Evolutionary conservation across 2,329 filamentous ascomycete genomes (phyloP).

Genomic region (Fusarium tanahbumbuense): DNA sequence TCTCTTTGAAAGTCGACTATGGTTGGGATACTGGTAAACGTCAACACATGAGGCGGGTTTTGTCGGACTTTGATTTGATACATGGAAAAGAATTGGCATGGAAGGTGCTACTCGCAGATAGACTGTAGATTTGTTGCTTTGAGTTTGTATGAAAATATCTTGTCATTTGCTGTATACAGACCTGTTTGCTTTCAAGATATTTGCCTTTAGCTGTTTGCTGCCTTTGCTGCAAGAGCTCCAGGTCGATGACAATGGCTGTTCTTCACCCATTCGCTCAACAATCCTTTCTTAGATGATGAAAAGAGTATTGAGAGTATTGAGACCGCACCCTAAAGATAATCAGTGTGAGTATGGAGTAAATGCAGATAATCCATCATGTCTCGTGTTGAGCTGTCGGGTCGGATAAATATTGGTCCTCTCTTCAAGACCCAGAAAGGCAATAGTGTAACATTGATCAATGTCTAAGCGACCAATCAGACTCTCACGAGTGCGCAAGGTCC

Average conservation of each 20-base stretch:
- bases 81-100: not conserved
- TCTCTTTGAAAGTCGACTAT: too few species aligned
- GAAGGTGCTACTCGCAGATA: not conserved
- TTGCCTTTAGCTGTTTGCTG: not conserved
- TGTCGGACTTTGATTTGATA: not conserved
- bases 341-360: not conserved
- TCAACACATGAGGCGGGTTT: not conserved
- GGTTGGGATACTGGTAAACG: not conserved
- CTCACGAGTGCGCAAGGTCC: not conserved
- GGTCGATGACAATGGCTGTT: not conserved
- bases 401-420: not conserved
- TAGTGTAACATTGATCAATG: not conserved
- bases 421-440: not conserved
- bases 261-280: not conserved
- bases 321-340: not conserved
- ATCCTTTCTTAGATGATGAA: accelerated
- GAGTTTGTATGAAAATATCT: not conserved
- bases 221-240: not conserved
- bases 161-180: not conserved
- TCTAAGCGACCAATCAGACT: not conserved
- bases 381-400: not conserved
- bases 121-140: not conserved
- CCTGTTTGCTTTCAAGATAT: not conserved
- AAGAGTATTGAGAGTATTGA: not conserved
- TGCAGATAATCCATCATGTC: not conserved